phyloP scores from a whole-genome alignment of 2,329 filamentous ascomycete species.

The Fusarium staphyleae region DNA sequence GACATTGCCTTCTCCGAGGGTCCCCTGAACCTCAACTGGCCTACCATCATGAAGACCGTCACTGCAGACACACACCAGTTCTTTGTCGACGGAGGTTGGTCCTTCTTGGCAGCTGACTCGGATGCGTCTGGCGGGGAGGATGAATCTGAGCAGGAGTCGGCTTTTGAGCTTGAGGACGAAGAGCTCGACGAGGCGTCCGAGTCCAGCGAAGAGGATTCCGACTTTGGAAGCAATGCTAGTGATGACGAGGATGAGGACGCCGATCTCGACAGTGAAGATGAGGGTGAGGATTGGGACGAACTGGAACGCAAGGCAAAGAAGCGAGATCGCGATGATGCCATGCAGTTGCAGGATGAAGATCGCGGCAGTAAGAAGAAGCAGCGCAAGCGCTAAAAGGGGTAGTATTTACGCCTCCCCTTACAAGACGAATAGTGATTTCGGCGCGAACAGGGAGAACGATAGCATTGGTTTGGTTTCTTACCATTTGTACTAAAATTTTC shows the following conservation, averaged over 20 bases:
- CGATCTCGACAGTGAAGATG: slow-evolving; percentile 72
- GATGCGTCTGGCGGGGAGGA: slow-evolving; percentile 82
- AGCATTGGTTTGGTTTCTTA: slow-evolving; percentile 16
- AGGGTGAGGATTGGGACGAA: slow-evolving; percentile 93
- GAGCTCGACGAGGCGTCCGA: slow-evolving; percentile 85
- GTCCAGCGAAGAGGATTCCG: slow-evolving; percentile 81
- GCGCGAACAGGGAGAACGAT: slow-evolving; percentile 11
- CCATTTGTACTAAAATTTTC: slow-evolving; percentile 30
- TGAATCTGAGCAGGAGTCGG: slow-evolving; percentile 87
- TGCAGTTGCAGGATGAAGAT: slow-evolving; percentile 62
- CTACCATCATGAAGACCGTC: slow-evolving; percentile 99
- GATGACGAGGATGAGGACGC: slow-evolving; percentile 79
- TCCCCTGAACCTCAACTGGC: slow-evolving; percentile 97
- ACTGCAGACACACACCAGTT: slow-evolving; percentile 92
- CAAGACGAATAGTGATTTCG: slow-evolving; percentile 3
- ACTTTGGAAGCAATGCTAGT: slow-evolving; percentile 89
- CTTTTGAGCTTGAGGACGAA: slow-evolving; percentile 88
- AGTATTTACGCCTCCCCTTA: not conserved
- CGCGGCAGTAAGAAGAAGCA: slow-evolving; percentile 69
- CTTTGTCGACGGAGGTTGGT: slow-evolving; percentile 95
- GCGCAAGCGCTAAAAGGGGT: slow-evolving; percentile 46
- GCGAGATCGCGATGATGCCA: slow-evolving; percentile 70
- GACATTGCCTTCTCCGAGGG: slow-evolving; percentile 95
- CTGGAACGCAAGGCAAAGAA: slow-evolving; percentile 90
- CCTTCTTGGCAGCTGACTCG: slow-evolving; percentile 85